Percentiles rank a stretch among this genome's conserved stretches.
Conservation (phyloP, 2,329 filamentous ascomycete species). For the Fusarium zealandicum region DNA sequence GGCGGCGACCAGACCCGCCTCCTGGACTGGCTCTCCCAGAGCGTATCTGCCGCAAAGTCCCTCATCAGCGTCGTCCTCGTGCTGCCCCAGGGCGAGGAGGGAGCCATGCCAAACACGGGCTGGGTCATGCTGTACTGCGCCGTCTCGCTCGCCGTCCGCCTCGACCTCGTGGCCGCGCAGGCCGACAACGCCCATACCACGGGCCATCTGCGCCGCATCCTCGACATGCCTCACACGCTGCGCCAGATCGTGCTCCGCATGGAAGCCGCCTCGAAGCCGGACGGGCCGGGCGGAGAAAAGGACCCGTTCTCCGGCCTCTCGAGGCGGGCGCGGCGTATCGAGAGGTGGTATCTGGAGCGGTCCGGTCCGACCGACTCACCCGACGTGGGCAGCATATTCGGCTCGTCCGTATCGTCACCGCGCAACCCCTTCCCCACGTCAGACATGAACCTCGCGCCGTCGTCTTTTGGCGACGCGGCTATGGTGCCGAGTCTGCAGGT, state of each 20-base stretch:
- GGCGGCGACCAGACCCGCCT: constrained; percentile 25
- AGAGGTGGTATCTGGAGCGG: constrained; percentile 35
- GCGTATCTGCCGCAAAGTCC: constrained; percentile 43
- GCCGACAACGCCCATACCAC: constrained; percentile 36
- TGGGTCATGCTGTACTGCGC: constrained; percentile 46
- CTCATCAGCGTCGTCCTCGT: constrained; percentile 41
- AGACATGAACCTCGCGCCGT: constrained; percentile 17
- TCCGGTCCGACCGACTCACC: constrained; percentile 23
- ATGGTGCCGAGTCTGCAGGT: constrained; percentile 27
- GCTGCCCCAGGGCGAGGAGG: constrained; percentile 41
- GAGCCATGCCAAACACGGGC: constrained; percentile 41
- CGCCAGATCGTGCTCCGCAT: constrained; percentile 42
- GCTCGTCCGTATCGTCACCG: constrained; percentile 24
- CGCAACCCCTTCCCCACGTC: constrained; percentile 2
- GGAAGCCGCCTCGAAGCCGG: constrained; percentile 32
- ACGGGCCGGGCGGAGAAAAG: constrained; percentile 19
- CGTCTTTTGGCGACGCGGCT: constrained; percentile 10
- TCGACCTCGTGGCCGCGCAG: constrained; percentile 43
- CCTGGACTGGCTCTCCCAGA: constrained; percentile 43
- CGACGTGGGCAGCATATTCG: constrained; percentile 25
- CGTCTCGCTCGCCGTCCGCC: constrained; percentile 40
- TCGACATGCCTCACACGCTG: constrained; percentile 42
- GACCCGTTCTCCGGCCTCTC: constrained; percentile 40
- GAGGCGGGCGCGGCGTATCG: constrained; percentile 28
- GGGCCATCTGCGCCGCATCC: constrained; percentile 41